Percentiles rank a stretch among this genome's conserved stretches.
These are phyloP conservation scores for Cephalotrichum gorgonifer DNA, from an alignment of 2,329 filamentous ascomycete species.

Conservation along the genomic window DNA sequence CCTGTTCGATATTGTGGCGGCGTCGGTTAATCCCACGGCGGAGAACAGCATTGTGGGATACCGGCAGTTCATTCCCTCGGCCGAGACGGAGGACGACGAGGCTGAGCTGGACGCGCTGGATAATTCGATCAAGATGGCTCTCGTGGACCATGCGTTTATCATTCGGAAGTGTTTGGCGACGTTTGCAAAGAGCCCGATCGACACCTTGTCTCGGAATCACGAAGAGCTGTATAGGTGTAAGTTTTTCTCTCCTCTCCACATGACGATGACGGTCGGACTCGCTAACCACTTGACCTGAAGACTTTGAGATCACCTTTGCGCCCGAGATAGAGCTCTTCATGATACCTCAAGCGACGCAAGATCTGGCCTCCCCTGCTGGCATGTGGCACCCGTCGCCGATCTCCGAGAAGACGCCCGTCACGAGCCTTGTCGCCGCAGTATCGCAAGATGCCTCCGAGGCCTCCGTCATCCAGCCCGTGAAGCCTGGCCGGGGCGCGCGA, in stretches of 20 bases:
- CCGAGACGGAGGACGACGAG: conserved; percentile 31
- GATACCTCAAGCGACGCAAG: conserved; percentile 14
- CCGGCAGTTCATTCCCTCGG: conserved; percentile 57
- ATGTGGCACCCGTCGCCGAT: conserved; percentile 39
- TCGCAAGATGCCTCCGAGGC: conserved; percentile 23
- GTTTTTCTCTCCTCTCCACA: conserved; percentile 21
- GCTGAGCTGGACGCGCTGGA: conserved; percentile 51
- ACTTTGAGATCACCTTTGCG: conserved; percentile 52
- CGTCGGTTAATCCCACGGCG: conserved; percentile 64
- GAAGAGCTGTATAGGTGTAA: conserved; percentile 56
- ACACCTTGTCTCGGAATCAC: conserved; percentile 41
- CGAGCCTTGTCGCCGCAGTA: conserved; percentile 21
- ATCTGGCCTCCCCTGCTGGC: conserved; percentile 30
- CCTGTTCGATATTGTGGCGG: conserved; percentile 64
- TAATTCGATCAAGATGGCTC: conserved; percentile 70
- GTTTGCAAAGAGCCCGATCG: conserved; percentile 55
- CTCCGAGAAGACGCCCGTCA: conserved; percentile 22
- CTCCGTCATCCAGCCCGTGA: conserved; percentile 25
- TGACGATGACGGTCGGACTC: not conserved
- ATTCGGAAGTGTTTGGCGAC: conserved; percentile 71
- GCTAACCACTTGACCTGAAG: conserved; percentile 22
- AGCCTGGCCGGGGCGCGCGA: conserved; percentile 33
- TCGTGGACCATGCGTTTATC: conserved; percentile 82
- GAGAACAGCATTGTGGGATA: conserved; percentile 74
- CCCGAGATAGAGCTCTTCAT: conserved; percentile 53